phyloP scores from a whole-genome alignment of 768 basidiomycete species.

The Lanmaoa rubissima region DNA sequence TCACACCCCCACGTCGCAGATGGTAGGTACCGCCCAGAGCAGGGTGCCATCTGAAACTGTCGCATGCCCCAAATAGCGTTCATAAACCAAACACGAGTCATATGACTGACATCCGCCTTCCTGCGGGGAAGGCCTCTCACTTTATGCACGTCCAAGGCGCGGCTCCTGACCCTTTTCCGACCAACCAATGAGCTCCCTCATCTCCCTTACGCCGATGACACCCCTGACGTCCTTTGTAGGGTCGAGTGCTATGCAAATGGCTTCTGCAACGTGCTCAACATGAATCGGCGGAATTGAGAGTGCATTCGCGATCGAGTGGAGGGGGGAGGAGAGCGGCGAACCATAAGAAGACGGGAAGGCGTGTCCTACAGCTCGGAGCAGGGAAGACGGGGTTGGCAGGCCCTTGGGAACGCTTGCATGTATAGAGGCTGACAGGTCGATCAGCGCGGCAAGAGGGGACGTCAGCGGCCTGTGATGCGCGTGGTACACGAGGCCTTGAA shows the following conservation, averaged over 20 bases:
- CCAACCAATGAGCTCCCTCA: conserved; percentile 80
- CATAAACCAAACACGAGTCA: conserved; percentile 9
- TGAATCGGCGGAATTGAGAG: conserved; percentile 89
- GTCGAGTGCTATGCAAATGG: conserved; percentile 66
- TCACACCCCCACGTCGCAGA: conserved; percentile 22
- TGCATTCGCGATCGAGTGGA: conserved; percentile 73
- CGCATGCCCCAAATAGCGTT: conserved; percentile 16
- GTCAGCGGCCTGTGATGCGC: conserved; percentile 90
- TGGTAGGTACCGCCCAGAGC: conserved; percentile 14
- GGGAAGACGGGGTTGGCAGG: conserved; percentile 61
- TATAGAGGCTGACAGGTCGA: conserved; percentile 76
- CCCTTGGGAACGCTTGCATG: conserved; percentile 57
- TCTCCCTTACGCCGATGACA: conserved; percentile 64
- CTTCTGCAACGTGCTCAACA: conserved; percentile 91
- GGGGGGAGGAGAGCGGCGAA: conserved; percentile 41
- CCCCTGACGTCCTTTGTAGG: conserved; percentile 52
- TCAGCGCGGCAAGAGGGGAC: conserved; percentile 77
- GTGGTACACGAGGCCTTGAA: conserved; percentile 89
- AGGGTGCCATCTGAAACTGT: conserved; percentile 14
- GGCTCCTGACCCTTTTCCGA: conserved; percentile 30
- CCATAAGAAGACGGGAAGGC: conserved; percentile 31
- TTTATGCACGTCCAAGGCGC: conserved; percentile 17
- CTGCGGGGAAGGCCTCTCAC: conserved; percentile 6
- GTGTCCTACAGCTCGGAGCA: conserved; percentile 55
- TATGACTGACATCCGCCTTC: not conserved